phyloP scores from a whole-genome alignment of 192 early-diverging fungal species.

The Coemansia brasiliensis region DNA sequence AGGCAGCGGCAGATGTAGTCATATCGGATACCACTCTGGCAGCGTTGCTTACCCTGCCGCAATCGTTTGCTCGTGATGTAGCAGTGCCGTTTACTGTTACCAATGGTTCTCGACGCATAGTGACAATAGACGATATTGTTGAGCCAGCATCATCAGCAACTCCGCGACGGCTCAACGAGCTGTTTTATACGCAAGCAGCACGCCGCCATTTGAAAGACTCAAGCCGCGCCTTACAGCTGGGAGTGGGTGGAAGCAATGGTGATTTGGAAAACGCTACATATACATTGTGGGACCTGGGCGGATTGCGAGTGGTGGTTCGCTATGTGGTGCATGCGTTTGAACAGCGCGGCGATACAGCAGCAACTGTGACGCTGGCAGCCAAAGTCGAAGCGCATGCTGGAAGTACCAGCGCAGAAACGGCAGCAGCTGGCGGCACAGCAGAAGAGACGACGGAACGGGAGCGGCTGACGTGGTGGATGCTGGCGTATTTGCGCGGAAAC shows the following conservation, averaged over 20 bases:
- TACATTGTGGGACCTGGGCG: slow-evolving; percentile 51
- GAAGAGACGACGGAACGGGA: slow-evolving; percentile 39
- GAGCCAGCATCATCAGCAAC: slow-evolving; percentile 23
- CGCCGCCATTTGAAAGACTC: slow-evolving; percentile 12
- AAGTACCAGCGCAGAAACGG: not conserved
- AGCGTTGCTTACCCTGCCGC: slow-evolving; percentile 41
- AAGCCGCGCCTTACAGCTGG: slow-evolving; percentile 13
- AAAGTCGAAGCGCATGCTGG: slow-evolving; percentile 38
- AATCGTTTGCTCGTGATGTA: slow-evolving; percentile 29
- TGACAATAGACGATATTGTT: slow-evolving; percentile 34
- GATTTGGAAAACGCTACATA: slow-evolving; percentile 34
- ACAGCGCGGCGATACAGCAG: not conserved
- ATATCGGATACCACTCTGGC: slow-evolving; percentile 29
- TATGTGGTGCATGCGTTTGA: slow-evolving; percentile 41
- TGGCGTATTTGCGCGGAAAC: slow-evolving; percentile 40
- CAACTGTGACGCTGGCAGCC: slow-evolving; percentile 33
- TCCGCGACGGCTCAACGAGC: slow-evolving; percentile 27
- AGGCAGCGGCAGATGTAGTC: slow-evolving; percentile 31
- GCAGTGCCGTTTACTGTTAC: slow-evolving; percentile 29
- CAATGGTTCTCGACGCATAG: not conserved
- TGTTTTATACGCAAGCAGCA: slow-evolving; percentile 21
- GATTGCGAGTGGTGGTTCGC: slow-evolving; percentile 33
- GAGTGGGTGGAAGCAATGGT: not conserved
- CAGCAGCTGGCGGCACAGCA: not conserved
- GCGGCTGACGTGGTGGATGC: slow-evolving; percentile 48